These are phyloP conservation scores for Achaetomiella virescens DNA, from an alignment of 495 filamentous ascomycete genomes.

Conservation along the genomic window DNA sequence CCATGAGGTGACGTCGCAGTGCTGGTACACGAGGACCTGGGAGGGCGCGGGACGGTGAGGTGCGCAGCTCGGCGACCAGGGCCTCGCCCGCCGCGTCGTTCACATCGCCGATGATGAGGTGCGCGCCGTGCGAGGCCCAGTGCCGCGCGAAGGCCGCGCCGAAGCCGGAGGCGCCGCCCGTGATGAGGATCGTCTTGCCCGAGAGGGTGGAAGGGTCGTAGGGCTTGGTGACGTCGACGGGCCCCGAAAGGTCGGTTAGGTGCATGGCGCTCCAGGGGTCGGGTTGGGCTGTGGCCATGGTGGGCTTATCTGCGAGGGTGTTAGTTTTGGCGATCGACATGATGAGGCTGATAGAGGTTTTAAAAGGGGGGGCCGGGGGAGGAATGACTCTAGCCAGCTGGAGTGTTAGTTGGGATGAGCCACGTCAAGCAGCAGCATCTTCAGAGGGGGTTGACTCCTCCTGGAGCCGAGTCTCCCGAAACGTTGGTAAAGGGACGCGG, in stretches of 20 bases:
- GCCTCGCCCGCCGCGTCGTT: conserved; percentile 31
- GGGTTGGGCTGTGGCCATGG: conserved; percentile 9
- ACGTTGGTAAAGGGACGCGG: no score
- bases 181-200: conserved; percentile 44
- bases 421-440: no score
- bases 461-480: no score
- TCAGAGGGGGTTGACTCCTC: no score
- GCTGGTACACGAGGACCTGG: conserved; percentile 40
- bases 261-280: conserved; percentile 18
- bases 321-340: not conserved
- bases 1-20: conserved; percentile 51
- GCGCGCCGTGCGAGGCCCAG: conserved; percentile 35
- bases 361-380: no score
- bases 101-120: conserved; percentile 46
- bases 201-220: conserved; percentile 36
- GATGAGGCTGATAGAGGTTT: not conserved
- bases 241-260: conserved; percentile 26
- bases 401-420: not conserved
- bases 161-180: conserved; percentile 49
- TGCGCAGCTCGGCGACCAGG: conserved; percentile 33
- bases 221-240: conserved; percentile 31
- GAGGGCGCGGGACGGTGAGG: conserved; percentile 29
- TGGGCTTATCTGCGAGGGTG: not conserved
- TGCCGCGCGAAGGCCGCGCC: conserved; percentile 46
- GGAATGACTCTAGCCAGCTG: not conserved